Conservation (phyloP, 192 early-diverging fungal species). For the Podila verticillata region DNA sequence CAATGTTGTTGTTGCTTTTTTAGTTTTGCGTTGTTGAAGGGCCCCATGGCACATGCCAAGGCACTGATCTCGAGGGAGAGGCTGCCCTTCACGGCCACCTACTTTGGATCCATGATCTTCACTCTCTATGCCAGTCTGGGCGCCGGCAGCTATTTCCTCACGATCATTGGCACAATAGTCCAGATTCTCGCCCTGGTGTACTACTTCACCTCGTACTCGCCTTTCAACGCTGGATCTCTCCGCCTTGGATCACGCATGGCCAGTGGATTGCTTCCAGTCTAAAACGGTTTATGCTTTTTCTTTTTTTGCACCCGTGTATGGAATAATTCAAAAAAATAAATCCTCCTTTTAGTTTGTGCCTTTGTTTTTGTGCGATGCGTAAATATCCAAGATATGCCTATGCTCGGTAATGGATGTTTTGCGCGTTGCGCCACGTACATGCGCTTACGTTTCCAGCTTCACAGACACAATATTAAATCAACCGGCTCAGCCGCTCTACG, state of each 20-base stretch:
- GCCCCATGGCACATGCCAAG: conserved; percentile 81
- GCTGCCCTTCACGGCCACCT: conserved; percentile 81
- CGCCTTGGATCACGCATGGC: conserved; percentile 48
- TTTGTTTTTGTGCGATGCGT: too few species aligned
- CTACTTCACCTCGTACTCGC: conserved; percentile 62
- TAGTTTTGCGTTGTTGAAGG: conserved; percentile 84
- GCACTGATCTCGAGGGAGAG: conserved; percentile 84
- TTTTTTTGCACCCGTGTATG: too few species aligned
- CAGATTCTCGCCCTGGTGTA: conserved; percentile 86
- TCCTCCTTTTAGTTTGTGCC: too few species aligned
- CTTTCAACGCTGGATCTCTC: conserved; percentile 36
- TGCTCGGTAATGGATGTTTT: too few species aligned
- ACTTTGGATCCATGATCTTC: conserved; percentile 83
- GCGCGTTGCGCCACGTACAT: too few species aligned
- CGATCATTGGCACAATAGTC: conserved; percentile 79
- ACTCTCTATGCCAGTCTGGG: conserved; percentile 88
- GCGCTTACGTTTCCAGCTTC: too few species aligned
- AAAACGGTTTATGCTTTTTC: neutral
- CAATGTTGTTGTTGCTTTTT: conserved; percentile 17
- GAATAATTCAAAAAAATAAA: too few species aligned
- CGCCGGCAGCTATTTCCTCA: conserved; percentile 71
- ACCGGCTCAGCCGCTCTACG: too few species aligned
- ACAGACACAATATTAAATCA: too few species aligned
- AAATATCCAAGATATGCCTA: too few species aligned
- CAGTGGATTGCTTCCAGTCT: conserved; percentile 37